A percentile compares a stretch with the other conserved stretches of the same genome.
Conservation (phyloP, 345 rosid genomes). For the Angophora floribunda region DNA sequence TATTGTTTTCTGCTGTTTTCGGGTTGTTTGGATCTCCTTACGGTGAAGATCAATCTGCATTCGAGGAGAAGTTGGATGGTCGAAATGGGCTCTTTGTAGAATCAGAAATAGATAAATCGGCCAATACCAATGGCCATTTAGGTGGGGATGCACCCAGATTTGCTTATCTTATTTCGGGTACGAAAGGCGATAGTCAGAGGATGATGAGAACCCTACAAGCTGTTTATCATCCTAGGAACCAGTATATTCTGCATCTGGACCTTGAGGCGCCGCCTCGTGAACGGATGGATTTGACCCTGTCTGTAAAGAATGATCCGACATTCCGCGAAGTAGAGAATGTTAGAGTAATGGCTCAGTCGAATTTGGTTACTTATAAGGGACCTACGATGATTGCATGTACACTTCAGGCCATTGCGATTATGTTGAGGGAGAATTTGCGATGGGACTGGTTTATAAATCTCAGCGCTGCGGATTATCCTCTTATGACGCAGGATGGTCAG, state of each 20-base stretch:
- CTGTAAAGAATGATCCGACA: constrained; percentile 56
- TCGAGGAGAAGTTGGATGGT: constrained; percentile 32
- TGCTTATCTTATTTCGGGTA: constrained; percentile 82
- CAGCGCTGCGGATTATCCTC: constrained; percentile 85
- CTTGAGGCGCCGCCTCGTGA: constrained; percentile 79
- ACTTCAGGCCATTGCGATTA: constrained; percentile 67
- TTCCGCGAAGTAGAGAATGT: constrained; percentile 64
- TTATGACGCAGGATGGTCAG: constrained; percentile 82
- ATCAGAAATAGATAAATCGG: constrained; percentile 31
- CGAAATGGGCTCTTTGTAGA: constrained; percentile 55
- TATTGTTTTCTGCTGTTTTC: constrained; percentile 33
- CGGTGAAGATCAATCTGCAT: constrained; percentile 30
- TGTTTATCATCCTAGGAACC: constrained; percentile 82
- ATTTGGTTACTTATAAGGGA: constrained; percentile 79
- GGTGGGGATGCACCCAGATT: constrained; percentile 50
- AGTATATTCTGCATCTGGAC: constrained; percentile 79
- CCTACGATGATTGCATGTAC: constrained; percentile 82
- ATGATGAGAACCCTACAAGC: constrained; percentile 83
- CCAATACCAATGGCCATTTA: constrained; percentile 6
- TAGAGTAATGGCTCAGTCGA: constrained; percentile 71
- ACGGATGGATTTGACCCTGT: constrained; percentile 45
- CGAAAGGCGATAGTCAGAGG: constrained; percentile 80
- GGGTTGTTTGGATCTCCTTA: constrained; percentile 22
- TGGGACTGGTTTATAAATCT: constrained; percentile 92
- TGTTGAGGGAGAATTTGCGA: constrained; percentile 60